Base-by-base conservation (phyloP, 2,329 filamentous ascomycete species). In the Aspergillus ibericus region DNA sequence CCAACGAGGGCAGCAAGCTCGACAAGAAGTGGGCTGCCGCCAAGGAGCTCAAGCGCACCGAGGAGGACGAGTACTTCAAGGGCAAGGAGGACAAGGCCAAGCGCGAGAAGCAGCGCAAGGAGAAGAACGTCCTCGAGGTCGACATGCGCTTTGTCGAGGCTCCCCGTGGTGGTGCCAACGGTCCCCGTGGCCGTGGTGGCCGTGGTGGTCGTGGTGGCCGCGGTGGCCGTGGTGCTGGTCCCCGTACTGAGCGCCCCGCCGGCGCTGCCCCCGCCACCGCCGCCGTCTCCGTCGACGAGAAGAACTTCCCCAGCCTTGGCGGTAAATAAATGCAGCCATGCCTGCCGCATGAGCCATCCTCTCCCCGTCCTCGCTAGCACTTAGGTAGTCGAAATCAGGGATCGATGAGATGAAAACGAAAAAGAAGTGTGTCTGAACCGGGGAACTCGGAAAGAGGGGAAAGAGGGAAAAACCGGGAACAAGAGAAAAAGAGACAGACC, bases 11-110 rank as follows among this genome's bases (percentile, higher is more conserved):
- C 73, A 85, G 83, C 82, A 91, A 92, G 83, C 75, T 82, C 71
- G 88, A 92, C 83, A 93, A 95, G 86, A 95, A 97, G 85, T 96
- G 93, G 91, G 90, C 90, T 72, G 83, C 85, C 71, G 92, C 92
- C 76, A 96, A 93, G 83, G 79, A 82, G 63, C 69, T 86, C 70
- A 71, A 76, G 70, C 82, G 81, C 66, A 75, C 75, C 59, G 75
- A 82, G 49, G 87, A 92, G 70, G 87, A 89, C 69, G 74, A 76
- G 66, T 97, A 91, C 85, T 89, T 96, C 74, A 80, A 89, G 71
- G 87, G 84, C 69, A 78, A 83, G 66, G 83, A 82, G 63, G 89
- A 88, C 81, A 97, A 97, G 88, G 79, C 86, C 77, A 81, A 80
- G 75, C 90, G 91, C 75, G 87, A 93, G 82, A 91, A 92, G 75